These are phyloP conservation scores for Gossypium trilobum DNA, from an alignment of 441 rosid genomes.

Conservation along the genomic window DNA sequence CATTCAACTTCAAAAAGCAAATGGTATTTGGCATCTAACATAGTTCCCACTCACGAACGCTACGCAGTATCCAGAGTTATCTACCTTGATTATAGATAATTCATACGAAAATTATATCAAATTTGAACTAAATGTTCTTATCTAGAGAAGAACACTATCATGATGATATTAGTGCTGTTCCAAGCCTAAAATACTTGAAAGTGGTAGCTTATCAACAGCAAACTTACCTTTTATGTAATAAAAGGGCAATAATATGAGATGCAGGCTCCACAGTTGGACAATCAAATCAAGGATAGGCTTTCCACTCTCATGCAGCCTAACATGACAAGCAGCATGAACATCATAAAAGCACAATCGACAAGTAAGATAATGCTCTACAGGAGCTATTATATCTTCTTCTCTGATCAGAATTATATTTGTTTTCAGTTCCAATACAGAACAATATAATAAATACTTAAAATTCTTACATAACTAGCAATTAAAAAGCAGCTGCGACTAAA, in stretches of 20 bases:
- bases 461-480: not conserved
- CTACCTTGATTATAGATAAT: not conserved
- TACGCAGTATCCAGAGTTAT: not conserved
- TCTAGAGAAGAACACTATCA: not conserved
- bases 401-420: slow-evolving; percentile 64
- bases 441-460: slow-evolving; percentile 2
- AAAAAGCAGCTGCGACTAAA: not conserved
- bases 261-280: slow-evolving; percentile 95
- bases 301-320: slow-evolving; percentile 53
- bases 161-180: not conserved
- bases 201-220: not conserved
- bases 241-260: slow-evolving; percentile 70
- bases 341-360: slow-evolving; percentile 65
- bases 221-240: slow-evolving; percentile 84
- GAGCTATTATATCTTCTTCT: slow-evolving; percentile 49
- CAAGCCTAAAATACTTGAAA: not conserved
- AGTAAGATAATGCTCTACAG: slow-evolving; percentile 33
- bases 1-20: not conserved
- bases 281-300: slow-evolving; percentile 68
- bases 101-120: not conserved
- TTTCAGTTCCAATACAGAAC: slow-evolving; percentile 30
- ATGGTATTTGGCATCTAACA: not conserved
- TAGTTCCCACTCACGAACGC: not conserved
- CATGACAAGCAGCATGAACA: slow-evolving; percentile 82
- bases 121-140: not conserved